These are phyloP conservation scores for Starmerella vitae DNA, from an alignment of 805 yeast species.

Conservation along the genomic window DNA sequence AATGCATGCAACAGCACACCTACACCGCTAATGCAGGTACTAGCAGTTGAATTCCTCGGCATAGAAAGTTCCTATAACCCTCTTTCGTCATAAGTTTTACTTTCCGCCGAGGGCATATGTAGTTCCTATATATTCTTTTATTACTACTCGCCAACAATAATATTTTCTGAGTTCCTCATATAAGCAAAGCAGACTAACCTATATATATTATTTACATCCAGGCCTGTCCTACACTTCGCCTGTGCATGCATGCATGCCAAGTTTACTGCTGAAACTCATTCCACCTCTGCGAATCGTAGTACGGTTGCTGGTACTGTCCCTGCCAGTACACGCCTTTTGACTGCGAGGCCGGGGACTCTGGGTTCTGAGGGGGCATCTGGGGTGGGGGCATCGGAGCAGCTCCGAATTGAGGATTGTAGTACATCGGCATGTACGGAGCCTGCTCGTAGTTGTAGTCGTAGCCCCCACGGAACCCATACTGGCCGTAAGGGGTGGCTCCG, in stretches of 20 bases:
- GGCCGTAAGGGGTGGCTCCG: slow-evolving; percentile 2
- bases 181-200: background rate
- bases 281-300: slow-evolving; percentile 8
- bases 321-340: slow-evolving; percentile 6
- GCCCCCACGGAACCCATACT: slow-evolving; percentile 1
- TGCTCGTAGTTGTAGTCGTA: slow-evolving; percentile 8
- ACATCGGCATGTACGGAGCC: slow-evolving; percentile 5
- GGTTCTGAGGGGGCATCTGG: slow-evolving; percentile 6
- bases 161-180: no score
- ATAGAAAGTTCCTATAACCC: no score
- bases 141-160: no score
- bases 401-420: slow-evolving; percentile 1
- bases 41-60: no score
- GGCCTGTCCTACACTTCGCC: no score
- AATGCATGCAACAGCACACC: no score
- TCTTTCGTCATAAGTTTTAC: no score
- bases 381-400: slow-evolving; percentile 1
- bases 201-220: background rate
- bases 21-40: no score
- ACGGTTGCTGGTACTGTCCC: slow-evolving; percentile 12
- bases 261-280: background rate
- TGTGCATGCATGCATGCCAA: background rate
- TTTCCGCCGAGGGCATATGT: no score
- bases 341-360: slow-evolving; percentile 13
- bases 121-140: no score